These are phyloP conservation scores for Aquanectria penicillioides DNA, from an alignment of 2,329 filamentous ascomycete species.

Conservation along the genomic window DNA sequence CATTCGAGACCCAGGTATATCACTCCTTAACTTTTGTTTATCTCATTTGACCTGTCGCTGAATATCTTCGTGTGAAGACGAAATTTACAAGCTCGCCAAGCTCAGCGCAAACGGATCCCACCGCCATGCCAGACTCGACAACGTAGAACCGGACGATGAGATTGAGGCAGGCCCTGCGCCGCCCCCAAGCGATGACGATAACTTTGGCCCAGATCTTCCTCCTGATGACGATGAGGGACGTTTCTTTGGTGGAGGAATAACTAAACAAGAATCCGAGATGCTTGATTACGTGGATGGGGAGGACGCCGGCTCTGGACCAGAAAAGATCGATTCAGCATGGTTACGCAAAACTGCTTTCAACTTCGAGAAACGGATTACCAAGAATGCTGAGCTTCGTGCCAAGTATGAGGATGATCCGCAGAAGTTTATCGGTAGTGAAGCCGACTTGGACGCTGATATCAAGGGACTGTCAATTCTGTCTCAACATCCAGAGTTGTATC, in stretches of 20 bases:
- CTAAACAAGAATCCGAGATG: conserved; percentile 80
- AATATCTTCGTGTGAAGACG: conserved; percentile 52
- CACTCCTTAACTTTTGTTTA: background rate
- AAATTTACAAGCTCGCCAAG: conserved; percentile 73
- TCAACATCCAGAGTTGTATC: conserved; percentile 86
- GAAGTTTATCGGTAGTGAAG: conserved; percentile 87
- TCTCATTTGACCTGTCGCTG: background rate
- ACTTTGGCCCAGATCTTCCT: conserved; percentile 54
- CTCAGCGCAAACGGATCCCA: conserved; percentile 56
- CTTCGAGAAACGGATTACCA: conserved; percentile 91
- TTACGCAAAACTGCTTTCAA: conserved; percentile 81
- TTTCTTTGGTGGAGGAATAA: conserved; percentile 94
- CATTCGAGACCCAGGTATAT: conserved; percentile 69
- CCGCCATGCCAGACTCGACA: conserved; percentile 57
- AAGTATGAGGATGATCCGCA: conserved; percentile 83
- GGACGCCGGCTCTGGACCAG: conserved; percentile 57
- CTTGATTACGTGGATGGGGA: conserved; percentile 83
- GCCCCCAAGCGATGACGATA: conserved; percentile 64
- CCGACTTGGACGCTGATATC: conserved; percentile 88
- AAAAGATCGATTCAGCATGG: conserved; percentile 87
- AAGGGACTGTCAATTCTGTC: conserved; percentile 87
- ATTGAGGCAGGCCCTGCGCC: conserved; percentile 59
- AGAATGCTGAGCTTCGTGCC: conserved; percentile 89
- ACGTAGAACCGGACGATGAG: conserved; percentile 57
- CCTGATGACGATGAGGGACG: conserved; percentile 82